A percentile compares a stretch with the other conserved stretches of the same genome.
Evolutionary conservation across 352 stramenopile species (phyloP).

Genomic region (Thraustotheca clavata): DNA sequence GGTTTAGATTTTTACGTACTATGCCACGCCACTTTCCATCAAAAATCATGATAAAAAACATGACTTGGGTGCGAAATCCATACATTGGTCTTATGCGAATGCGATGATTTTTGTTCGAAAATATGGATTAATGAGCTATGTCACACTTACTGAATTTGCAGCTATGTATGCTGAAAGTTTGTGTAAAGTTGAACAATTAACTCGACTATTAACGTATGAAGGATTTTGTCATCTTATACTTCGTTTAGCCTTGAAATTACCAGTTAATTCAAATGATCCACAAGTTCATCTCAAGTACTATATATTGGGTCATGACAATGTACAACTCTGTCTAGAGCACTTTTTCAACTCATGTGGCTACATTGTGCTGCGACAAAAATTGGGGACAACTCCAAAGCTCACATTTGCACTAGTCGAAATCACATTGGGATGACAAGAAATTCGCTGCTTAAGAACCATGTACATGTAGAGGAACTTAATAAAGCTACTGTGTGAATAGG

Average conservation of each 20-base stretch:
- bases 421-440: slow-evolving; percentile 27
- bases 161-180: slow-evolving; percentile 69
- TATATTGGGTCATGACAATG: neutral
- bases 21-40: slow-evolving; percentile 30
- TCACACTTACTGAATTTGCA: slow-evolving; percentile 72
- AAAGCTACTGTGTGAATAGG: slow-evolving; percentile 24
- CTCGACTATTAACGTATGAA: slow-evolving; percentile 52
- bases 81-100: slow-evolving; percentile 58
- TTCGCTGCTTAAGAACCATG: neutral
- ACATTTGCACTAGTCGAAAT: slow-evolving; percentile 46
- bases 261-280: slow-evolving; percentile 25
- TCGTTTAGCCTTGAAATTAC: slow-evolving; percentile 43
- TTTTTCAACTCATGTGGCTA: slow-evolving; percentile 82
- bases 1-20: slow-evolving; percentile 32
- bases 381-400: slow-evolving; percentile 62
- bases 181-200: slow-evolving; percentile 42
- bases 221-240: slow-evolving; percentile 62
- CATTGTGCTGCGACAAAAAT: slow-evolving; percentile 36
- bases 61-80: slow-evolving; percentile 26
- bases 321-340: slow-evolving; percentile 25
- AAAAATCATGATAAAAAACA: slow-evolving; percentile 56
- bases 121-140: slow-evolving; percentile 67
- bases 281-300: slow-evolving; percentile 52
- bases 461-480: neutral
- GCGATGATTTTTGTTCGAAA: slow-evolving; percentile 55